Base-by-base conservation (phyloP, 164 flowering plant genomes). In the Saururus chinensis region DNA sequence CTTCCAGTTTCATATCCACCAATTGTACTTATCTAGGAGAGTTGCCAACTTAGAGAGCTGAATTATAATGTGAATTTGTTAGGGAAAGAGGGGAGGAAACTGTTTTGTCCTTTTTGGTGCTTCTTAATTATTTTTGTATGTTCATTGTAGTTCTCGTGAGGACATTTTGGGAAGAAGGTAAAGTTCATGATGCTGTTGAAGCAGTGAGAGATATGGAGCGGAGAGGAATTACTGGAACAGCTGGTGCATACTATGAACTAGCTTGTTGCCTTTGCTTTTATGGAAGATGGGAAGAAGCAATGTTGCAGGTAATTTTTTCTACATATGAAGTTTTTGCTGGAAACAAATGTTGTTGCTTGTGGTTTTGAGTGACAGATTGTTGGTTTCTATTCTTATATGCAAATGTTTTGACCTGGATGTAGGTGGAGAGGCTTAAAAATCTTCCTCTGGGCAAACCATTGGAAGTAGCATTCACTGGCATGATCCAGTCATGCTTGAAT, bases 241-340 rank as follows among this genome's bases (percentile, higher is more conserved):
- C 86, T 51, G 67, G 82, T 67, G 92, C 87, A 9, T 90, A 87
- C 68, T 91, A 91, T 72, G 97, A 87, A 66, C 74, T 95, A 52
- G 96, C 96, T 30, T 89, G 96, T 73, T 88, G 97, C 80, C 95
- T 95, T 73, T 88, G 97, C 78, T 72, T 75, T 70, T 71, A 75
- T 67, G 95, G 99, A 57, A 83, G 85, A 77, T 91, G 99, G 97
- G 74, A 73, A 76, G 96, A 95, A 60, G 99, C 97, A 61, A 70
- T 86, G 70, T 4, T 65, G 57, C 87, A 81, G 93, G 99, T 89
- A 67, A 54, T 67, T 55, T 65, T n/a, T 25, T n/a, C n/a, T n/a
- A n/a, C 14, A 21, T 23, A 45, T 35, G 5, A 54, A 52, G 35
- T 25, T 58, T 35, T 0, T 37, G 4, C 60, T 17, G 49, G 3